These are phyloP conservation scores for Cercophora scortea DNA, from an alignment of 495 filamentous ascomycete genomes.

Conservation along the genomic window DNA sequence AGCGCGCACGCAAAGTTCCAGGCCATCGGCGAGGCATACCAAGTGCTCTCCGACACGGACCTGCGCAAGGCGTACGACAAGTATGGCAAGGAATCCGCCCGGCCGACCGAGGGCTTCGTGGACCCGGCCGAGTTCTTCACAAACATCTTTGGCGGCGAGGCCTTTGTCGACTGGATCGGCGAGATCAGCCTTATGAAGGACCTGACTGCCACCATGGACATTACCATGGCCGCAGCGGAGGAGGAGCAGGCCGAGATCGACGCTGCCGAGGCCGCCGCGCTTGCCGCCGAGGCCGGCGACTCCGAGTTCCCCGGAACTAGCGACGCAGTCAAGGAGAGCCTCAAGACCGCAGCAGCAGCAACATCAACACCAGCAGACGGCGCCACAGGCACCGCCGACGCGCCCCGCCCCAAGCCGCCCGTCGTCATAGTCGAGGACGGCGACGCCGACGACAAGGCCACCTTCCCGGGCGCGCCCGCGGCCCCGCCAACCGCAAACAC, in stretches of 20 bases:
- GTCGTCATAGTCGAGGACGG: constrained; percentile 40
- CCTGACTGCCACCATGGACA: constrained; percentile 83
- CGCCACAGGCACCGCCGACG: constrained; percentile 9
- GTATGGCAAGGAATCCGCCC: constrained; percentile 85
- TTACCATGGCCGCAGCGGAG: constrained; percentile 66
- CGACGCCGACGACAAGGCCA: neutral
- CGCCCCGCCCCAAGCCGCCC: constrained; percentile 17
- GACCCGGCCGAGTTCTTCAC: constrained; percentile 98
- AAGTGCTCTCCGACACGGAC: constrained; percentile 83
- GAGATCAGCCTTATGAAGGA: constrained; percentile 92
- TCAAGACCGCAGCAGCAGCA: constrained; percentile 25
- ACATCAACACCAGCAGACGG: constrained; percentile 10
- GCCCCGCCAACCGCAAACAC: constrained; percentile 9
- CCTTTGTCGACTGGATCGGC: constrained; percentile 85
- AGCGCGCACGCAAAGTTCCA: constrained; percentile 93
- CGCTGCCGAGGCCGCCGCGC: constrained; percentile 46
- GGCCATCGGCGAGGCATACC: constrained; percentile 93
- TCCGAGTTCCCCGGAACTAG: constrained; percentile 39
- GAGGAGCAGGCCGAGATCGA: constrained; percentile 46
- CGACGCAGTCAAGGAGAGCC: constrained; percentile 42
- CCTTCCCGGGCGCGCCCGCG: neutral
- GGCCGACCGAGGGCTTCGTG: constrained; percentile 84
- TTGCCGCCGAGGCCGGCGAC: constrained; percentile 34
- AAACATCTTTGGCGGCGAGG: constrained; percentile 96
- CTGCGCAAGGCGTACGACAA: constrained; percentile 91